Base-by-base conservation (phyloP, 305 asterid species). In the Fraxinus sp. region DNA sequence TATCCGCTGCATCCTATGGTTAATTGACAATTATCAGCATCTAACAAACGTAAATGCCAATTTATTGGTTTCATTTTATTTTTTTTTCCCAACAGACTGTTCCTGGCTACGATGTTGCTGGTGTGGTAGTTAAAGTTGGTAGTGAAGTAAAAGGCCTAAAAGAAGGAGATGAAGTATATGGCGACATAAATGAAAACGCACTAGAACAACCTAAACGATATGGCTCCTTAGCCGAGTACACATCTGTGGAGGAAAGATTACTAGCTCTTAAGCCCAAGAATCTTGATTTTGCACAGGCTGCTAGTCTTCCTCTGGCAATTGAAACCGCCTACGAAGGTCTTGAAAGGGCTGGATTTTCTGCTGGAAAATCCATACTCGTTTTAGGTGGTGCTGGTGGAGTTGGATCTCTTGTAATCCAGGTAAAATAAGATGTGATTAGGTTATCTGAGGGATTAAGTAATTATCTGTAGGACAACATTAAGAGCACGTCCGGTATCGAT, bases 381-480 rank as follows among this genome's bases (percentile, higher is more conserved):
- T 78, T 89, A 36, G 91, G 91, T 5, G 91, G 91, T n/a, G 91
- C 91, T 5, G 91, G 91, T 8, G 91, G 91, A 37, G 91, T 89
- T 84, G 91, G 91, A 41, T 41, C 49, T 0, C 49, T 41, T 9
- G 49, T 41, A 0, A 41, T 41, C 49, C 49, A 41, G 49, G 70
- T 41, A 30, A 41, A 41, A 0, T 9, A 0, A 8, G 13, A 2
- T 39, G 1, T 39, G 49, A 8, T 1, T 39, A 2, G 3, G 3
- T 11, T 11, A 43, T 11, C 16, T 10, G 14, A 11, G 52, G 55
- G 46, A 39, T 37, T 7, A 37, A 7, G 11, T 37, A 37, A 7
- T 39, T 39, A 39, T 9, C 46, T 39, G 14, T 46, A 49, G n/a
- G 59, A 49, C 59, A 16, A 49, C 7, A 49, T 49, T 16, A 49